Evolutionary conservation across 2,329 filamentous ascomycete species (phyloP).

Genomic region (Furcasterigmium sp.): DNA sequence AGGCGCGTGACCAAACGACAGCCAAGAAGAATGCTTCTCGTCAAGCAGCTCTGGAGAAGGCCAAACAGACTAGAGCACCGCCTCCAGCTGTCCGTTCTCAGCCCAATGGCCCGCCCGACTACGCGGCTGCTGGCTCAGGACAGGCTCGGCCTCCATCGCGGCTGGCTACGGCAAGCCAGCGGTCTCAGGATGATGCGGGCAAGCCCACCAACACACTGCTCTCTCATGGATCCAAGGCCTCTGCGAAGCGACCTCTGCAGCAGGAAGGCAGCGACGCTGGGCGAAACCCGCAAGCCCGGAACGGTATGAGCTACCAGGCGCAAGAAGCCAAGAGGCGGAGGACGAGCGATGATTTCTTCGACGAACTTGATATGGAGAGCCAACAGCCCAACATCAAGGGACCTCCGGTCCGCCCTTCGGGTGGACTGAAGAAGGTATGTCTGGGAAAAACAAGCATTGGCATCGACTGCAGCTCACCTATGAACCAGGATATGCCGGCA

Average conservation of each 20-base stretch:
- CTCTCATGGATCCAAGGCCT: conserved; percentile 63
- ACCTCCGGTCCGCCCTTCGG: conserved; percentile 79
- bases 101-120: conserved; percentile 45
- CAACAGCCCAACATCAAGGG: conserved; percentile 64
- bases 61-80: conserved; percentile 59
- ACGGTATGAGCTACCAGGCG: conserved; percentile 58
- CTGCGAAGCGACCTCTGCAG: conserved; percentile 70
- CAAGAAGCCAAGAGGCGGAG: conserved; percentile 75
- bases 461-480: conserved; percentile 1
- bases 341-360: conserved; percentile 67
- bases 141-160: conserved; percentile 46
- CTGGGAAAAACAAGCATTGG: not conserved
- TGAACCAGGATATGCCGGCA: conserved; percentile 48
- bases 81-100: conserved; percentile 54
- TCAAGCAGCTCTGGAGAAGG: conserved; percentile 58
- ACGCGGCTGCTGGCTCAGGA: conserved; percentile 21
- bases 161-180: conserved; percentile 48
- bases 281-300: conserved; percentile 40
- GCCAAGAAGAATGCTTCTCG: conserved; percentile 62
- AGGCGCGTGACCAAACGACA: conserved; percentile 56
- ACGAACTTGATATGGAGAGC: conserved; percentile 54
- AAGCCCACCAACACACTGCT: conserved; percentile 56
- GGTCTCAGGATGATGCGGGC: conserved; percentile 52
- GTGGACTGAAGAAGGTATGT: conserved; percentile 61
- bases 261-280: conserved; percentile 52